Evolutionary conservation across 2,329 filamentous ascomycete species (phyloP).

Genomic region (Neobulgaria alba): DNA sequence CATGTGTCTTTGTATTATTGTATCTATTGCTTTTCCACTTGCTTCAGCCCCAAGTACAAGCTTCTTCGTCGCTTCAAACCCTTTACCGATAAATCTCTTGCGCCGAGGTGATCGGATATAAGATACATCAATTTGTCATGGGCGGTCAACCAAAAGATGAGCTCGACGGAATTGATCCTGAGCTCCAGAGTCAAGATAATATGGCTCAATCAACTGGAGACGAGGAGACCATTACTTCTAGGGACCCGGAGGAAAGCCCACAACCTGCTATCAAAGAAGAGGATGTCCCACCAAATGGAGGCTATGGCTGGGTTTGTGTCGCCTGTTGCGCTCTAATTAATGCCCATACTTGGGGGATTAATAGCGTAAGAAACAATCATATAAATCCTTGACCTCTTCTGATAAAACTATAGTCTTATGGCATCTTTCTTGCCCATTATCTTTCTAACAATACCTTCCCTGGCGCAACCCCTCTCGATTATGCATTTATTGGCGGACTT

Average conservation of each 20-base stretch:
- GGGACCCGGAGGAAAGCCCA: background rate
- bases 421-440: constrained; percentile 72
- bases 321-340: constrained; percentile 36
- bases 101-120: too few species aligned
- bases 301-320: constrained; percentile 50
- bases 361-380: constrained; percentile 24
- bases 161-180: background rate
- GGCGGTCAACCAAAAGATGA: background rate
- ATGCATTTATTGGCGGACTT: constrained; percentile 69
- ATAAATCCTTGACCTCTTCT: too few species aligned
- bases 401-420: constrained; percentile 50
- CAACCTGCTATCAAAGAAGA: background rate
- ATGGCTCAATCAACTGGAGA: background rate
- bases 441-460: constrained; percentile 54
- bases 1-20: too few species aligned
- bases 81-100: too few species aligned
- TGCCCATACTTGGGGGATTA: constrained; percentile 38
- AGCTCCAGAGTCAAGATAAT: background rate
- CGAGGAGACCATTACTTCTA: background rate
- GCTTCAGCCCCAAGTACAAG: too few species aligned
- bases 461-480: constrained; percentile 54
- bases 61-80: too few species aligned
- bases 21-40: too few species aligned
- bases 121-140: too few species aligned
- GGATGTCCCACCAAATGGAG: constrained; percentile 43